phyloP scores from a whole-genome alignment of 2,329 filamentous ascomycete species.

The Acephala macrosclerotiorum region DNA sequence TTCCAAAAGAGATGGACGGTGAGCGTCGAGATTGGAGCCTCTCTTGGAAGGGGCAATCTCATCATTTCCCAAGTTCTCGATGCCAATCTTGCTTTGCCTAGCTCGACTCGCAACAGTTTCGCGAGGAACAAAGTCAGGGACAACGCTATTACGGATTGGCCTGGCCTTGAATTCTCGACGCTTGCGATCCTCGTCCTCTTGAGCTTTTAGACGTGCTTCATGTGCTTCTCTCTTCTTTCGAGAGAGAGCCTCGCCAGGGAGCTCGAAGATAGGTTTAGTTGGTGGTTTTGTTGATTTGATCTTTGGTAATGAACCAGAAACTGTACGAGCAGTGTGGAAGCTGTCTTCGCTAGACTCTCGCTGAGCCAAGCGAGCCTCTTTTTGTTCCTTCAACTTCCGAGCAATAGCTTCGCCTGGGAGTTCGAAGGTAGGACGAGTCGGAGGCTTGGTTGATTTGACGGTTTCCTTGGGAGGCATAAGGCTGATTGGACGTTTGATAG shows the following conservation, averaged over 20 bases:
- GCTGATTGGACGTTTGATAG: constrained; percentile 50
- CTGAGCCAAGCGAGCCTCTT: constrained; percentile 59
- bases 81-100: constrained; percentile 55
- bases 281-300: constrained; percentile 59
- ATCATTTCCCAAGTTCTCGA: constrained; percentile 36
- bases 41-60: constrained; percentile 40
- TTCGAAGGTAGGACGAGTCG: constrained; percentile 64
- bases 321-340: constrained; percentile 46
- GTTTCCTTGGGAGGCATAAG: constrained; percentile 51
- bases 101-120: constrained; percentile 65
- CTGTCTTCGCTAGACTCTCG: constrained; percentile 46
- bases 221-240: constrained; percentile 58
- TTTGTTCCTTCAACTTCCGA: constrained; percentile 63
- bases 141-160: constrained; percentile 57
- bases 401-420: constrained; percentile 69
- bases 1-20: constrained; percentile 45
- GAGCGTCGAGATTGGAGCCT: constrained; percentile 41
- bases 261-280: constrained; percentile 64
- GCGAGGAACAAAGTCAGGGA: constrained; percentile 52
- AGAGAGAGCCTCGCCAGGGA: constrained; percentile 67
- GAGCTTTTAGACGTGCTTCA: constrained; percentile 60
- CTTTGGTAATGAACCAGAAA: constrained; percentile 47
- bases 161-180: constrained; percentile 70
- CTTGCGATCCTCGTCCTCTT: constrained; percentile 67
- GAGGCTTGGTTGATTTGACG: constrained; percentile 60